Conservation (phyloP, 139 green algal genomes). For the Yamagishiella unicocca region DNA sequence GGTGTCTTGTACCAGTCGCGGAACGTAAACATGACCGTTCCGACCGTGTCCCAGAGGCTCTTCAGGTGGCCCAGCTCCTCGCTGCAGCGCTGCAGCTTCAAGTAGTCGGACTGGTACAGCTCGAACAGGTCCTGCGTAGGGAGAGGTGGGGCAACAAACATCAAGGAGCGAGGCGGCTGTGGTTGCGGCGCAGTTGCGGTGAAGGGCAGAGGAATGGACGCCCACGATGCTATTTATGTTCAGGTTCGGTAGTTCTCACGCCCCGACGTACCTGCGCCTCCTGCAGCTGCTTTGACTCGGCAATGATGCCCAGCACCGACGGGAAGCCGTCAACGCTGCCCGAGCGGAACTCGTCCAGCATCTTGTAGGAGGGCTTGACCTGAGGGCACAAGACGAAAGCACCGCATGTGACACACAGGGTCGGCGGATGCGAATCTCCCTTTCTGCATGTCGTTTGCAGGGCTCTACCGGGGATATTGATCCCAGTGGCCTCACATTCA, state of each 20-base stretch:
- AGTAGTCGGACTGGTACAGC: conserved; percentile 85
- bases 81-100: conserved; percentile 82
- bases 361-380: conserved; percentile 64
- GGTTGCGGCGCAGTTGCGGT: no score
- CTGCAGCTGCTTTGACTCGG: conserved; percentile 83
- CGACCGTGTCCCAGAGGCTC: conserved; percentile 86
- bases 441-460: no score
- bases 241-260: no score
- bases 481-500: no score
- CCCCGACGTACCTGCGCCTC: conserved; percentile 75
- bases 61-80: conserved; percentile 92
- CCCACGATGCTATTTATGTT: no score
- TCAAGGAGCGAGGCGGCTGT: not conserved
- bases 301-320: conserved; percentile 75
- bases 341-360: conserved; percentile 84
- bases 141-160: not conserved
- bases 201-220: no score
- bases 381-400: no score
- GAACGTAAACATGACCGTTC: conserved; percentile 87
- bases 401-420: no score
- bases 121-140: conserved; percentile 84
- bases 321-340: conserved; percentile 74
- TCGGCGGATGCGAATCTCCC: no score
- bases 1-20: conserved; percentile 79
- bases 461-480: no score